Percentiles rank a stretch among this genome's conserved stretches.
phyloP scores from a whole-genome alignment of 768 basidiomycete species.

The Kwoniella botswanensis region DNA sequence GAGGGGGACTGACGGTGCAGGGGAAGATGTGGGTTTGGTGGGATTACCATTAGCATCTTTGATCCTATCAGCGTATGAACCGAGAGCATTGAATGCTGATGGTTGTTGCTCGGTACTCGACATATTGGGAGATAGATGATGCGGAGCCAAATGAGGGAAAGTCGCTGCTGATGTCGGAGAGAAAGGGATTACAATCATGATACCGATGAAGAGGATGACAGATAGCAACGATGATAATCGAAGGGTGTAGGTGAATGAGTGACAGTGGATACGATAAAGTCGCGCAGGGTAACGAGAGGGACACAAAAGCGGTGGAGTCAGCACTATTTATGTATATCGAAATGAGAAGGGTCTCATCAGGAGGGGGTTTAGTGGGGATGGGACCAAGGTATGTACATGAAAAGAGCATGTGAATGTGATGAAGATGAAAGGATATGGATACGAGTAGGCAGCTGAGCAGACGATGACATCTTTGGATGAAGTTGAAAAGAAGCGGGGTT shows the following conservation, averaged over 20 bases:
- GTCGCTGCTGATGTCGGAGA: slow-evolving; percentile 21
- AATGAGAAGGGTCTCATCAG: background rate
- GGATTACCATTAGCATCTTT: slow-evolving; percentile 31
- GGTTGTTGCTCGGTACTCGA: slow-evolving; percentile 15
- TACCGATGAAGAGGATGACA: slow-evolving; percentile 1
- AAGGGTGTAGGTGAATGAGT: background rate
- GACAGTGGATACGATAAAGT: slow-evolving; percentile 5
- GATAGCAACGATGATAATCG: background rate
- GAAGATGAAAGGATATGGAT: background rate
- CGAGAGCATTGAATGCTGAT: slow-evolving; percentile 51
- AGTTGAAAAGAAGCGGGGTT: background rate
- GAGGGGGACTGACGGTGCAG: background rate
- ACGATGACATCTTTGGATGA: too few species aligned
- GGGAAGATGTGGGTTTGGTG: background rate
- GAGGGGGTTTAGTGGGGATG: background rate
- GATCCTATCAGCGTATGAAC: slow-evolving; percentile 51
- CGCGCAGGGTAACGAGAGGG: slow-evolving; percentile 1
- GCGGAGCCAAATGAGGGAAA: slow-evolving; percentile 21
- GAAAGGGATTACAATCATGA: slow-evolving; percentile 36
- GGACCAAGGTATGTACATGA: background rate
- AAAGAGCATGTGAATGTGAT: background rate
- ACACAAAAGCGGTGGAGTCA: background rate
- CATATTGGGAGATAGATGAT: slow-evolving; percentile 11
- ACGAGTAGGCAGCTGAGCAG: background rate
- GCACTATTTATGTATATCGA: slow-evolving; percentile 9